A percentile compares a stretch with the other conserved stretches of the same genome.
Evolutionary conservation across 768 basidiomycete species (phyloP).

Genomic region (Macrolepiota albuminosa): DNA sequence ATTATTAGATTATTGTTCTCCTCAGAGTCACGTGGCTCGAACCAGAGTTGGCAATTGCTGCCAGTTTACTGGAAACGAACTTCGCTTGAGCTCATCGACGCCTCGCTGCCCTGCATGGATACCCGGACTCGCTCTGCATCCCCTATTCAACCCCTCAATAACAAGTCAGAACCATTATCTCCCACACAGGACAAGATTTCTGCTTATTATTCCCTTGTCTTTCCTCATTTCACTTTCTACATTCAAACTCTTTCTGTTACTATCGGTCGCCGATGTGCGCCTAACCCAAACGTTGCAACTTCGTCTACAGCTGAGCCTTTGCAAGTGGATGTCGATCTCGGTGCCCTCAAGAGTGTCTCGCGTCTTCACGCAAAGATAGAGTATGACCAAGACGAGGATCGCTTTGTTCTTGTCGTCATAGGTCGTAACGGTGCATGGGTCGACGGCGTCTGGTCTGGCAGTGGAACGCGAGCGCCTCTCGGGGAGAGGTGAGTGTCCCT

Average conservation of each 20-base stretch:
- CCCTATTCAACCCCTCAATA: constrained; percentile 23
- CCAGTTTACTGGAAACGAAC: constrained; percentile 9
- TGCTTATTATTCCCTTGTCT: constrained; percentile 92
- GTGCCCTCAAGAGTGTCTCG: constrained; percentile 96
- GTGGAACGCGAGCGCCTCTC: constrained; percentile 82
- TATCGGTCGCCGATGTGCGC: constrained; percentile 85
- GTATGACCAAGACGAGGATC: constrained; percentile 85
- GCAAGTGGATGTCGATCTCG: constrained; percentile 86
- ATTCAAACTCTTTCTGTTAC: constrained; percentile 92
- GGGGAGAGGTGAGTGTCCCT: constrained; percentile 59
- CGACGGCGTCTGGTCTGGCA: constrained; percentile 92
- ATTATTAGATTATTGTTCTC: background rate
- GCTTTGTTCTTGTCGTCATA: constrained; percentile 84
- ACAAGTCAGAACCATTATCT: constrained; percentile 26
- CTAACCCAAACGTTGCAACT: constrained; percentile 41
- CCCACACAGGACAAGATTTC: constrained; percentile 72
- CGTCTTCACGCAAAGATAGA: constrained; percentile 93
- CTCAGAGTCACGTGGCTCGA: constrained; percentile 12
- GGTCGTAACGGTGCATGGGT: constrained; percentile 99
- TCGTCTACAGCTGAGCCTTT: constrained; percentile 53
- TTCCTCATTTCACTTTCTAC: constrained; percentile 94
- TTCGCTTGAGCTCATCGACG: constrained; percentile 15
- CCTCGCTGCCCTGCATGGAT: constrained; percentile 30
- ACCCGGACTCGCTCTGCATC: constrained; percentile 38
- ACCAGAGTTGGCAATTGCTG: constrained; percentile 12